These are phyloP conservation scores for Boletus holoroseus DNA, from an alignment of 1,284 basidiomycete species.

Conservation along the genomic window DNA sequence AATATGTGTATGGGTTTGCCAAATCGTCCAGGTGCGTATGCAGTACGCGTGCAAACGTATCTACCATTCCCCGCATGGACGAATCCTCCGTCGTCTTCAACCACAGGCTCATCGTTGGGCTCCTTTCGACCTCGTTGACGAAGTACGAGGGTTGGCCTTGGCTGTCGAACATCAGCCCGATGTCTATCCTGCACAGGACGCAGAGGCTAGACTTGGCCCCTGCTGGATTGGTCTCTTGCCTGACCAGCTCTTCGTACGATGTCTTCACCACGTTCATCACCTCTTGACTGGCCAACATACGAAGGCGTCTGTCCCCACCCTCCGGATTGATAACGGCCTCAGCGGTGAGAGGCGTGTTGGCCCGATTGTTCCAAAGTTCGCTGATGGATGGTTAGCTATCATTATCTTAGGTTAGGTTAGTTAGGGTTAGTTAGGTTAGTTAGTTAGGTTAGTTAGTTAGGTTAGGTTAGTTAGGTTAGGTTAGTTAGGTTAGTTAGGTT, in stretches of 20 bases:
- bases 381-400: neutral
- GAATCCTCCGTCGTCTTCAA: neutral
- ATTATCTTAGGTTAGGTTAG: no score
- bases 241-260: neutral
- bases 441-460: no score
- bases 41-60: neutral
- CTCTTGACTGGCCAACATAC: accelerated
- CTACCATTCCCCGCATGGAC: neutral
- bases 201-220: neutral
- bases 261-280: neutral
- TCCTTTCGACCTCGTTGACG: neutral
- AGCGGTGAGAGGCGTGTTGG: accelerated
- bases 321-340: neutral
- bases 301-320: neutral
- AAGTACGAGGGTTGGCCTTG: neutral
- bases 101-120: neutral
- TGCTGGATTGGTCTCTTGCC: neutral
- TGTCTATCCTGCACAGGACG: neutral
- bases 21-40: neutral
- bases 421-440: no score
- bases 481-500: no score
- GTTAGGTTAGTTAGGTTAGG: no score
- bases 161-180: neutral
- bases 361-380: neutral
- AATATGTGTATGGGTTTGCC: no score